A percentile compares a stretch with the other conserved stretches of the same genome.
Evolutionary conservation across 257 asterid genomes (phyloP).

Genomic region (Nicotiana otophora): DNA sequence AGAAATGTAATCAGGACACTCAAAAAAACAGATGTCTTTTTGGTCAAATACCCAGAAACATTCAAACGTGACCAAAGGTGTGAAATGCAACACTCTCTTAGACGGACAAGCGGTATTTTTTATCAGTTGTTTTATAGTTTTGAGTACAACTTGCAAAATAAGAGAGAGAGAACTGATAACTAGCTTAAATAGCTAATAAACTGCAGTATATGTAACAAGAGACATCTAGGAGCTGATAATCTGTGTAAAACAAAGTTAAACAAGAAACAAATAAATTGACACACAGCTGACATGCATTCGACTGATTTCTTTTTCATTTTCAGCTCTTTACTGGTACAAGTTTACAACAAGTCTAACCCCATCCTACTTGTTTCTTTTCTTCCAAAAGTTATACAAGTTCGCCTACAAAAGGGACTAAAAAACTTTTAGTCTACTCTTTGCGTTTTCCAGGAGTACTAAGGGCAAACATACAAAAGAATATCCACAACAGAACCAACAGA

Average conservation of each 20-base stretch:
- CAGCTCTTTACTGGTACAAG: background rate
- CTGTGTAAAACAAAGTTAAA: background rate
- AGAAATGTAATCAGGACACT: background rate
- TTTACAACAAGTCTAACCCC: background rate
- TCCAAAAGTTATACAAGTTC: background rate
- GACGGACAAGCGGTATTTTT: background rate
- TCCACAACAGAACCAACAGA: background rate
- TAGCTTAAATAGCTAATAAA: background rate
- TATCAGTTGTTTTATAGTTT: background rate
- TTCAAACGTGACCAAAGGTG: too few relatives aligned
- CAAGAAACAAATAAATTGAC: background rate
- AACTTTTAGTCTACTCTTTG: background rate
- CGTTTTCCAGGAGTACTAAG: background rate
- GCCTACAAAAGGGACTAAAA: background rate
- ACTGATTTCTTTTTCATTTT: background rate
- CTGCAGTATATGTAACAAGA: background rate
- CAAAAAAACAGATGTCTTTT: background rate
- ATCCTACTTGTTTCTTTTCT: background rate
- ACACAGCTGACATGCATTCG: background rate
- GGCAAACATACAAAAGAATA: background rate
- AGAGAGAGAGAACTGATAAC: background rate
- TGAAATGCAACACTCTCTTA: too few relatives aligned
- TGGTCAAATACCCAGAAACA: too few relatives aligned
- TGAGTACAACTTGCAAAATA: background rate
- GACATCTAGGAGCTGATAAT: background rate